A percentile compares a stretch with the other conserved stretches of the same genome.
phyloP scores from a whole-genome alignment of 1,284 basidiomycete species.

The Limonomyces culmigenus region DNA sequence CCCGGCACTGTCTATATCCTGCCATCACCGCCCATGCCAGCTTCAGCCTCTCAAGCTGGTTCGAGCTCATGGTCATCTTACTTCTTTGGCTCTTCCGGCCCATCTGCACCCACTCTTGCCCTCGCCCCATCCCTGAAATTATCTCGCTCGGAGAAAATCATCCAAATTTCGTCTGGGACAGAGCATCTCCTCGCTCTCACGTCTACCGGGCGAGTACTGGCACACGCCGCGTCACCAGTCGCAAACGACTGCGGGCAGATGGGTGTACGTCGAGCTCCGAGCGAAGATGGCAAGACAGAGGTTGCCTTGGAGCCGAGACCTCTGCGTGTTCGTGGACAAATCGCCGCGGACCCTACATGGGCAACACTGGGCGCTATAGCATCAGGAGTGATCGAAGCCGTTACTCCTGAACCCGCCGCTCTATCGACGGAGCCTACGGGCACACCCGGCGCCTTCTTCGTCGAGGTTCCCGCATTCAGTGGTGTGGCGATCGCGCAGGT shows the following conservation, averaged over 20 bases:
- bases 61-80: too few species aligned
- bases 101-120: too few species aligned
- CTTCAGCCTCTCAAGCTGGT: too few species aligned
- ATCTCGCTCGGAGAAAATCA: too few species aligned
- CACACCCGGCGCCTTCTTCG: constrained; percentile 55
- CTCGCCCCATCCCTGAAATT: too few species aligned
- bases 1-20: too few species aligned
- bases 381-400: neutral
- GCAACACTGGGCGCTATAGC: neutral
- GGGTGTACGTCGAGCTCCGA: neutral
- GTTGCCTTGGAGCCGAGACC: constrained; percentile 40
- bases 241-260: constrained; percentile 79
- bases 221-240: constrained; percentile 56
- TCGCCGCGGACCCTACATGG: constrained; percentile 17
- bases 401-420: neutral
- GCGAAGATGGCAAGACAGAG: constrained; percentile 8
- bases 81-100: too few species aligned
- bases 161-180: constrained; percentile 60
- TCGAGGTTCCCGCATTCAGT: constrained; percentile 66
- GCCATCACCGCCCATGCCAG: too few species aligned
- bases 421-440: neutral
- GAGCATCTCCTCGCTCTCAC: constrained; percentile 82
- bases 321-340: constrained; percentile 31
- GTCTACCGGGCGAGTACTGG: constrained; percentile 66
- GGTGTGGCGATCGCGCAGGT: constrained; percentile 54